Evolutionary conservation across 108 stramenopile species (phyloP), one percentile per base, ranked within the genome.

Genomic region (Skeletonema potamos): DNA sequence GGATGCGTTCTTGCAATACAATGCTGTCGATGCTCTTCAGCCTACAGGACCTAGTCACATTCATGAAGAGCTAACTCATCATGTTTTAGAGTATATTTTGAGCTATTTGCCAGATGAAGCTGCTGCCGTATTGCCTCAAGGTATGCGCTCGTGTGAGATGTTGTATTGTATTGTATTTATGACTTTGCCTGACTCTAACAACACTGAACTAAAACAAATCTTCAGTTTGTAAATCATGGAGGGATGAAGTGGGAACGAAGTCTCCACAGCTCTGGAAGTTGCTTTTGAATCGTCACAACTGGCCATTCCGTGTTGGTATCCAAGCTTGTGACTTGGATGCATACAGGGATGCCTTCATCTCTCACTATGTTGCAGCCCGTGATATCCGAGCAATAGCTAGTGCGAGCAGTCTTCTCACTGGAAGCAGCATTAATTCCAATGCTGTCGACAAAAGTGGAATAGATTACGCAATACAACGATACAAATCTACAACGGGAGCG

Each of bases 201-300:
- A n/a, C 39, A n/a, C n/a, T 41, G 39, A 41, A 41, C 39, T n/a
- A 2, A 46, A 46, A 46, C 18, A 46, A 22, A 22, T 24, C 22
- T 51, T 51, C 6, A 51, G 48, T 51, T 0, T 51, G 48, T 6
- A 51, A 51, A 22, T 51, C 34, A 9, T 79, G 77, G 77, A 48
- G 64, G 12, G 70, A 72, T 12, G 77, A 79, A 41, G 30, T 79
- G 9, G 77, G 77, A 6, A 72, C 69, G 11, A 58, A 63, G 11
- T 64, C 63, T 41, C 76, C 77, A n/a, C 70, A 67, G 36, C 37
- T 79, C 2, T 79, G 77, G 77, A 79, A 56, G 24, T 55, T 72
- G 65, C 57, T 79, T 4, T 29, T 79, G 27, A 29, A 33, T 33
- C 65, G 77, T n/a, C 58, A 36, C 28, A 54, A 36, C 20, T 79